Conservation (phyloP, 2,329 filamentous ascomycete genomes). For the Aspergillus ochraceus region DNA sequence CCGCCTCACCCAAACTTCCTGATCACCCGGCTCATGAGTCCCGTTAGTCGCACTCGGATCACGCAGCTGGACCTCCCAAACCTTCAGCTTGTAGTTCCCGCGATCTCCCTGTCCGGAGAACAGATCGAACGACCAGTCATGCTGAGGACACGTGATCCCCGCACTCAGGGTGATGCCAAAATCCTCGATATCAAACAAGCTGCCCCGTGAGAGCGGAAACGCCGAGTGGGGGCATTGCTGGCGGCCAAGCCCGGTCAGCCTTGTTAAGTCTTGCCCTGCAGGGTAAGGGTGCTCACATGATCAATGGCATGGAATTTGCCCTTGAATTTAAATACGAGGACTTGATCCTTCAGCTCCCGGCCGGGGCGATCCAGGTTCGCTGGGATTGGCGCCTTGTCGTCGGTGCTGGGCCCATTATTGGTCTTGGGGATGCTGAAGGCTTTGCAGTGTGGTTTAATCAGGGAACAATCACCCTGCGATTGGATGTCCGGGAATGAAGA, state of each 20-base stretch:
- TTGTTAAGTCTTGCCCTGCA: too few relatives aligned
- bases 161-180: slow-evolving; percentile 56
- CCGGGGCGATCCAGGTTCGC: slow-evolving; percentile 36
- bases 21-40: slow-evolving; percentile 13
- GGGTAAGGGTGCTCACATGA: slow-evolving; percentile 51
- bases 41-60: slow-evolving; percentile 12
- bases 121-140: slow-evolving; percentile 71
- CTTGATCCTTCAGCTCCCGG: slow-evolving; percentile 55
- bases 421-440: slow-evolving; percentile 54
- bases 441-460: slow-evolving; percentile 58
- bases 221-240: slow-evolving; percentile 68
- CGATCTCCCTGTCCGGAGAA: slow-evolving; percentile 63
- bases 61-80: slow-evolving; percentile 65
- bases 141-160: slow-evolving; percentile 67
- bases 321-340: slow-evolving; percentile 65
- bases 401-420: slow-evolving; percentile 28
- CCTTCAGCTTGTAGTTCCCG: slow-evolving; percentile 59
- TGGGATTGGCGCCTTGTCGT: slow-evolving; percentile 26
- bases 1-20: slow-evolving; percentile 37
- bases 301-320: slow-evolving; percentile 67
- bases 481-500: slow-evolving; percentile 59
- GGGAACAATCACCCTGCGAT: slow-evolving; percentile 36
- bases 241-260: too few relatives aligned
- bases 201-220: slow-evolving; percentile 64
- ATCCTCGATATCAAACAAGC: slow-evolving; percentile 70